Evolutionary conservation across 2,329 filamentous ascomycete genomes (phyloP), one percentile per base, ranked within the genome.

Genomic region (Boeremia lycopersici): DNA sequence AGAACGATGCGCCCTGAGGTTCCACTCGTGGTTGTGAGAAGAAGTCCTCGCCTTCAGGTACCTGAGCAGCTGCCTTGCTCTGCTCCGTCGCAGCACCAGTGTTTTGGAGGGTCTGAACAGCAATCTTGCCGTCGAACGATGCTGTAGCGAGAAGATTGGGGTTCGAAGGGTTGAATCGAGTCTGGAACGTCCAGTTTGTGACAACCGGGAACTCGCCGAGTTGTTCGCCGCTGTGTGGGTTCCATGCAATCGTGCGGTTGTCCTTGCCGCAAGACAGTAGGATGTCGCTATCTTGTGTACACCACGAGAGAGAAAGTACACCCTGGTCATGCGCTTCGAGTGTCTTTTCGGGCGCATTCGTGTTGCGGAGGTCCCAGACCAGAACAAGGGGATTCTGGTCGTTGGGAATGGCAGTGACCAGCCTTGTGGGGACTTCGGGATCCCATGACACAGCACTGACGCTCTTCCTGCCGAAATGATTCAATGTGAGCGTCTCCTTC

Each of bases 181-280:
- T 96, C 72, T 93, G 88, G 80, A 99, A 99, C 6, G 93, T 96
- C 93, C 95, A 99, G 76, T 98, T 99, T n/a, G 93, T 97, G 48
- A 96, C 93, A 68, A 97, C 91, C 4, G 93, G 93, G 71, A 98
- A 93, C 76, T 98, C 93, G 62, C 96, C 95, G 60, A 92, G 89
- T 11, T 85, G 82, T 71, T 95, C 86, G 48, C 93, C 93, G 2
- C 89, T 96, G 69, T 95, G 90, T 1, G 95, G 91, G 75, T 98
- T 98, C 95, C 96, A 99, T 57, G 95, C 87, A 57, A 99, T 84
- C 2, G 93, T 97, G 66, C 91, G 86, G 73, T 98, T 98, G 76
- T 99, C 95, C 78, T 98, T 98, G 64, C 95, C 96, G 63, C 89
- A 96, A 2, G 95, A 99, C 19, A 99, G 82, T 44, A 99, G 79